These are phyloP conservation scores for Pugionium cornutum DNA, from an alignment of 345 rosid species.

Conservation along the genomic window DNA sequence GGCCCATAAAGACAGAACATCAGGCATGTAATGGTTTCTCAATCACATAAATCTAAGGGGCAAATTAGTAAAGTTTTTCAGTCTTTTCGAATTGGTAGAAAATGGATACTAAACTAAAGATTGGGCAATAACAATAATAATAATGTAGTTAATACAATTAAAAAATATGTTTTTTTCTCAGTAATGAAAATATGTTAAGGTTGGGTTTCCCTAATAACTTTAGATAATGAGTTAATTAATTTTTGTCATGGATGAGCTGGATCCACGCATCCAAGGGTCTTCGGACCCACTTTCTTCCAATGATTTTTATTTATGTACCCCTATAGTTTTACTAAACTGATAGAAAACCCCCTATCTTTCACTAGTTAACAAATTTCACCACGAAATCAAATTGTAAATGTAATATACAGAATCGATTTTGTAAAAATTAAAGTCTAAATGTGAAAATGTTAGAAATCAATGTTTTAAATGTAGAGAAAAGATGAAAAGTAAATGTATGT, in stretches of 20 bases:
- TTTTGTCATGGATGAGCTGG: constrained; percentile 72
- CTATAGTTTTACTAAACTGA: neutral
- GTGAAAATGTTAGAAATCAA: neutral
- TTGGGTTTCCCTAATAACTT: neutral
- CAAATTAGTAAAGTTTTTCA: neutral
- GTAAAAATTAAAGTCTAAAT: constrained; percentile 3
- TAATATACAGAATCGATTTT: neutral
- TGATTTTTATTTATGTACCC: neutral
- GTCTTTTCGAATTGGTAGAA: neutral
- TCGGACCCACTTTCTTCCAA: constrained; percentile 52
- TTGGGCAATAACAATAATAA: constrained; percentile 7
- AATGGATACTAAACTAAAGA: neutral
- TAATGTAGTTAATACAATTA: no score
- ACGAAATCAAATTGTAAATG: no score
- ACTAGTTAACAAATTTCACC: neutral
- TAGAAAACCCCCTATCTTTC: constrained; percentile 18
- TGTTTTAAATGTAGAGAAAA: constrained; percentile 3
- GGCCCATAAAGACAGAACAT: constrained; percentile 28
- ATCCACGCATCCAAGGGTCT: constrained; percentile 66
- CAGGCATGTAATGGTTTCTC: constrained; percentile 4
- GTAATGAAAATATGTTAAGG: constrained; percentile 21
- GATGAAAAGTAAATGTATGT: constrained; percentile 26
- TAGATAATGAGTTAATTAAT: constrained; percentile 44
- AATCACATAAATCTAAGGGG: constrained; percentile 18
- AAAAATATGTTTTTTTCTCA: no score